Evolutionary conservation across 768 basidiomycete genomes (phyloP).

Genomic region (Amanita rimosa): DNA sequence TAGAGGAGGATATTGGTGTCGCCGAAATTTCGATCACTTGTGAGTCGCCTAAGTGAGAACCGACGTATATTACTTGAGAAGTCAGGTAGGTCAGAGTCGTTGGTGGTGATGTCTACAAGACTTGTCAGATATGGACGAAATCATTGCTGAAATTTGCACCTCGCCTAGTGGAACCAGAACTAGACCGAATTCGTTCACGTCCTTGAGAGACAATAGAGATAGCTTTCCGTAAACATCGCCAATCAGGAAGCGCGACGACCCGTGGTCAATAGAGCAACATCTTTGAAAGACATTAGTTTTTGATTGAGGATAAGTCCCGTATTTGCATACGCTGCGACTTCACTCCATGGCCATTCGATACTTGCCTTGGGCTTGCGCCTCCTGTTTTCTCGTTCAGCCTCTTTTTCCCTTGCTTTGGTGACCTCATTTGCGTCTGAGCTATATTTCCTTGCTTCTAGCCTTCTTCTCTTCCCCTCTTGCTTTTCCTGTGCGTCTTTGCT

Average conservation of each 20-base stretch:
- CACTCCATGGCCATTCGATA: slow-evolving; percentile 70
- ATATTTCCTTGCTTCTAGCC: slow-evolving; percentile 39
- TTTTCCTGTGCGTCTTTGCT: slow-evolving; percentile 35
- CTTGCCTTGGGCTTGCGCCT: slow-evolving; percentile 42
- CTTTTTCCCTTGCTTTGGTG: slow-evolving; percentile 41
- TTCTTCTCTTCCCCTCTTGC: slow-evolving; percentile 42
- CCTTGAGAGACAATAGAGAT: slow-evolving; percentile 48
- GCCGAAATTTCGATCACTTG: slow-evolving; percentile 56
- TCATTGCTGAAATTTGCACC: slow-evolving; percentile 25
- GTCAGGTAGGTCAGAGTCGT: slow-evolving; percentile 64
- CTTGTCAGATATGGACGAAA: slow-evolving; percentile 5
- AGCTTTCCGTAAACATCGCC: slow-evolving; percentile 66
- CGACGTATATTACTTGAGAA: slow-evolving; percentile 60
- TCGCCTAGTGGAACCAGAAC: slow-evolving; percentile 61
- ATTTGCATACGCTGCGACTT: slow-evolving; percentile 51
- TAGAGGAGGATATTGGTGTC: slow-evolving; percentile 28
- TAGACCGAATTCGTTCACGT: slow-evolving; percentile 29
- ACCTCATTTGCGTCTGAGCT: slow-evolving; percentile 29
- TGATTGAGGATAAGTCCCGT: background rate
- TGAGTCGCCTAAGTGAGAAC: slow-evolving; percentile 76
- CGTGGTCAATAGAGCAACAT: slow-evolving; percentile 39
- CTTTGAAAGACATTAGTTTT: slow-evolving; percentile 19
- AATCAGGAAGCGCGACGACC: slow-evolving; percentile 38
- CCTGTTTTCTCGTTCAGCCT: slow-evolving; percentile 40
- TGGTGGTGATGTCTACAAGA: slow-evolving; percentile 54